Evolutionary conservation across 345 rosid species (phyloP), one percentile per base, ranked within the genome.

Genomic region (Boechera divaricarpa): DNA sequence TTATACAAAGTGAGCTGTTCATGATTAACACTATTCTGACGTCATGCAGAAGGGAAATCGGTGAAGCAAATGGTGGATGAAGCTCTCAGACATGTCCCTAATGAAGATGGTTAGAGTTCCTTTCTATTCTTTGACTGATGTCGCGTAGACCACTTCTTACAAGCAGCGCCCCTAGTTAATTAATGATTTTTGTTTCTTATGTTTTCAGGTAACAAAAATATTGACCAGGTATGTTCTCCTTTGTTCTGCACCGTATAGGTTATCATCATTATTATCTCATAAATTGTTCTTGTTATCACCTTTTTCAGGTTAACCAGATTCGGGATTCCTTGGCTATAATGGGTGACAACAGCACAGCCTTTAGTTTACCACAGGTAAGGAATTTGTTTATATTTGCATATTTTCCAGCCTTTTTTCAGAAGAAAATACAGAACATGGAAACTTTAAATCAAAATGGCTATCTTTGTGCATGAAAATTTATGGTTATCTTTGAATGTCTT

Each of bases 301-400:
- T 61, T 49, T 56, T 69, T 67, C 87, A 94, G 98, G 89, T 95
- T 80, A 95, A 95, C 80, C 97, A 87, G 77, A 95, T 95, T 69
- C 89, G 99, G 66, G 93, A 95, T 63, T 95, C 99, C 32, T 74
- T 95, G 82, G 94, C 97, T 73, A 72, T 90, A 53, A 95, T 95
- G 98, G 99, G 99, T 75, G 93, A 88, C 67, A 93, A 95, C 81
- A 95, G 97, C 87, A 95, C 98, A 2, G 99, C 97, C 49, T 95
- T 95, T 82, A 95, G 99, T 83, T 84, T 95, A 79, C 99, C 99
- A 53, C 99, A 95, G 75, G 99, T 92, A 88, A 73, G 87, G 45
- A 28, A 73, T 72, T 38, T 63, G 62, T 42, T 18, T 57, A 5
- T 67, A 1, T 74, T 73, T 75, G 53, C 55, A 51, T 67, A 72